Evolutionary conservation across 192 early-diverging fungal species (phyloP).

Genomic region (Entomortierella beljakovae): DNA sequence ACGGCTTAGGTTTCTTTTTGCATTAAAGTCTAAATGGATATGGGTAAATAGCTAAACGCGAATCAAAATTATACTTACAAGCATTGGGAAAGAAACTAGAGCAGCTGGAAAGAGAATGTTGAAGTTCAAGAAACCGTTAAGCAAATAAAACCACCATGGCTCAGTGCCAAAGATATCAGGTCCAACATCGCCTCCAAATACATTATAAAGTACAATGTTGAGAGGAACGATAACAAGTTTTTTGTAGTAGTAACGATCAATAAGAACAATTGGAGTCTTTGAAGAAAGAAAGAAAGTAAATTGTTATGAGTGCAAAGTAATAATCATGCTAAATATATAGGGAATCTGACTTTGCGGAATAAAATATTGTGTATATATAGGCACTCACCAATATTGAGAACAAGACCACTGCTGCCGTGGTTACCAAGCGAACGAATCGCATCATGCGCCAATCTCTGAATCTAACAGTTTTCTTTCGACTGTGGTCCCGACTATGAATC

Average conservation of each 20-base stretch:
- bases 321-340: too few relatives aligned
- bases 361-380: background rate
- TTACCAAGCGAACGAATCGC: slow-evolving; percentile 56
- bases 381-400: slow-evolving; percentile 54
- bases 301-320: too few relatives aligned
- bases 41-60: too few relatives aligned
- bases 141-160: slow-evolving; percentile 83
- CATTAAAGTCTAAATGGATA: too few relatives aligned
- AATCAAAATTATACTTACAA: too few relatives aligned
- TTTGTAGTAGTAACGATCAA: slow-evolving; percentile 87
- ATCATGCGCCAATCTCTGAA: slow-evolving; percentile 58
- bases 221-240: slow-evolving; percentile 76
- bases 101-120: slow-evolving; percentile 85
- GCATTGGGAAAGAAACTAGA: slow-evolving; percentile 67
- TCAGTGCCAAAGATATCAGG: slow-evolving; percentile 92
- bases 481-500: slow-evolving; percentile 57
- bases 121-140: slow-evolving; percentile 92
- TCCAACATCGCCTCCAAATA: slow-evolving; percentile 76
- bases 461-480: slow-evolving; percentile 43
- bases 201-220: slow-evolving; percentile 95
- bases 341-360: too few relatives aligned
- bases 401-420: slow-evolving; percentile 43
- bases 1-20: background rate
- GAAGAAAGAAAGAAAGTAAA: background rate
- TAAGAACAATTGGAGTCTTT: slow-evolving; percentile 69